Conservation (phyloP, 2,329 filamentous ascomycete species). For the Colletotrichum sp. region DNA sequence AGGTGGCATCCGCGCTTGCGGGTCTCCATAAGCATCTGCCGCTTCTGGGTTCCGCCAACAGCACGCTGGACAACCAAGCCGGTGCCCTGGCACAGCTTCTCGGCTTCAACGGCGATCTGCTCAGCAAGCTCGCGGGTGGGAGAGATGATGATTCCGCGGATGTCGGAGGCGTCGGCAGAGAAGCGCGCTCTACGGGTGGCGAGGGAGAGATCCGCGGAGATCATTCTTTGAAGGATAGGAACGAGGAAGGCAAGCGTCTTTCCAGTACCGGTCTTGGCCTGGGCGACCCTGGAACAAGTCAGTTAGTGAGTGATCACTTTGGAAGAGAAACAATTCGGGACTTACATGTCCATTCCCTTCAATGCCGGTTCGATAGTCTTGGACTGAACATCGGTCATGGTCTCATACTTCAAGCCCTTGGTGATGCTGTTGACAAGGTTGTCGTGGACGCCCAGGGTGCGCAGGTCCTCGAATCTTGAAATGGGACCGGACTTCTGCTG, state of each 20-base stretch:
- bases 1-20: constrained; percentile 82
- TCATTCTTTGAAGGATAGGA: constrained; percentile 81
- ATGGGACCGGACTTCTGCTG: constrained; percentile 25
- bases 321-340: constrained; percentile 12
- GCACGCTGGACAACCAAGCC: constrained; percentile 73
- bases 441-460: constrained; percentile 58
- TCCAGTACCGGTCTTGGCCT: constrained; percentile 95
- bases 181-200: constrained; percentile 45
- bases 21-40: constrained; percentile 68
- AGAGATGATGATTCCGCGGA: constrained; percentile 75
- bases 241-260: constrained; percentile 95
- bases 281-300: constrained; percentile 69
- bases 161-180: constrained; percentile 55
- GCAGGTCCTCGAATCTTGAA: constrained; percentile 50
- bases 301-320: not conserved
- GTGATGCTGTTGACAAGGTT: constrained; percentile 73
- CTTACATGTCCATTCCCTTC: constrained; percentile 82
- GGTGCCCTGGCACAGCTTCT: constrained; percentile 67
- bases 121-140: constrained; percentile 83
- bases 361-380: constrained; percentile 83
- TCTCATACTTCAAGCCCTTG: constrained; percentile 74
- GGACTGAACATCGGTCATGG: constrained; percentile 92
- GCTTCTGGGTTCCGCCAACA: constrained; percentile 91
- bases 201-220: constrained; percentile 67
- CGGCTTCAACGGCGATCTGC: constrained; percentile 82